Base-by-base conservation (phyloP, 208 protist genomes). In the Crithidia sp. region DNA sequence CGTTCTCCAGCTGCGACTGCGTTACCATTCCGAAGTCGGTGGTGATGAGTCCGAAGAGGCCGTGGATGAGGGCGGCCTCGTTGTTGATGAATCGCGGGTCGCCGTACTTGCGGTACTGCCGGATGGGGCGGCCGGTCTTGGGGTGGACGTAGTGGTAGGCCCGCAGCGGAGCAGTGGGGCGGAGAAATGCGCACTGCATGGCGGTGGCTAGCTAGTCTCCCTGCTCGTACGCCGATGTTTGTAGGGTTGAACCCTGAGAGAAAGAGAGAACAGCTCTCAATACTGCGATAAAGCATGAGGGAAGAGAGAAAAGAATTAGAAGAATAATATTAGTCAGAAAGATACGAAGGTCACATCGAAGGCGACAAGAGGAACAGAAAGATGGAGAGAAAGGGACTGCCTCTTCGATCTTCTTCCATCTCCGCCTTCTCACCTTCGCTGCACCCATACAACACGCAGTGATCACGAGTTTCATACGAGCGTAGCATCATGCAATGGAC, bases 1-100 rank as follows among this genome's bases (percentile, higher is more conserved):
- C 92, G 73, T 90, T 93, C 62, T 96, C 89, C 65, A 96, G 66
- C 81, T 96, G 92, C 45, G 92, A 94, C 74, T 94, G 87, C 45
- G 89, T 95, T 19, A 96, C 90, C 89, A 94, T 95, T 44, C 92
- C 92, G 79, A 96, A 96, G 78, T 96, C 92, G 4, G 86, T 87
- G 7, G 92, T 96, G 71, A 96, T 95, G 63, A 96, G 90, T 0
- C 62, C 92, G 62, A 84, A 96, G 55, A 93, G 82, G 52, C 90
- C 88, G 17, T 77, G 60, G 76, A 96, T 95, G 62, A 95, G 85
- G 44, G 89, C 89, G 44, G 82, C 92, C 67, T 96, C 92, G 76
- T 96, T 96, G 82, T 96, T 96, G 67, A 96, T 94, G 76, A 81
- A 96, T 7, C 92, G 92, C 12, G 92, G 92, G 68, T 96, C 92